Evolutionary conservation across 2,329 filamentous ascomycete genomes (phyloP).

Genomic region (Hypoxylon sp.): DNA sequence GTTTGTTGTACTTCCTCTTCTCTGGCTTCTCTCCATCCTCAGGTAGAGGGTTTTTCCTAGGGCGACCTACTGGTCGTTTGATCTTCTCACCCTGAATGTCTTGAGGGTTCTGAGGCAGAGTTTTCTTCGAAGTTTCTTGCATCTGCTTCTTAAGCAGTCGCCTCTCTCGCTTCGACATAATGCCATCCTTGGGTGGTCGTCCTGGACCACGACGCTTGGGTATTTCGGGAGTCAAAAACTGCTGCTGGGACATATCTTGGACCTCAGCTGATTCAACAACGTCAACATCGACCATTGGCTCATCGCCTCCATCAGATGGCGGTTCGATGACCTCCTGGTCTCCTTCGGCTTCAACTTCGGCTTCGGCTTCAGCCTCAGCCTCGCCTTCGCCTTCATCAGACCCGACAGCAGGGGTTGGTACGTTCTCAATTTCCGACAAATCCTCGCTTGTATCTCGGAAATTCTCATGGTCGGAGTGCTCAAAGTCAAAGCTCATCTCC

Average conservation of each 20-base stretch:
- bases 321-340: constrained; percentile 49
- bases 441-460: constrained; percentile 70
- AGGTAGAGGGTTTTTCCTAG: constrained; percentile 73
- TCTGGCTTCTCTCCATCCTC: constrained; percentile 71
- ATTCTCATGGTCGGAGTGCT: constrained; percentile 71
- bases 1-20: constrained; percentile 77
- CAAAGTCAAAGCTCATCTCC: constrained; percentile 82
- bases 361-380: constrained; percentile 60
- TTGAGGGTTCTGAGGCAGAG: constrained; percentile 62
- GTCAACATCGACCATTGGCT: constrained; percentile 42
- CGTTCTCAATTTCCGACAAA: constrained; percentile 62
- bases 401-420: constrained; percentile 56
- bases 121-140: constrained; percentile 67
- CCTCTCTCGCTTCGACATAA: constrained; percentile 85
- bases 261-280: constrained; percentile 30
- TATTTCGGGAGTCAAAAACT: constrained; percentile 60
- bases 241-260: constrained; percentile 43
- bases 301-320: constrained; percentile 47
- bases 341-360: constrained; percentile 59
- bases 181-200: constrained; percentile 85
- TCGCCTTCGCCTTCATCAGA: constrained; percentile 59
- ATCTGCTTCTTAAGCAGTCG: constrained; percentile 73
- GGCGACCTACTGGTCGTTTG: constrained; percentile 76
- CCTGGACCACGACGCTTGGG: constrained; percentile 82
- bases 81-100: constrained; percentile 60